These are phyloP conservation scores for Diddensiella santjacobensis DNA, from an alignment of 805 yeast species.

Conservation along the genomic window DNA sequence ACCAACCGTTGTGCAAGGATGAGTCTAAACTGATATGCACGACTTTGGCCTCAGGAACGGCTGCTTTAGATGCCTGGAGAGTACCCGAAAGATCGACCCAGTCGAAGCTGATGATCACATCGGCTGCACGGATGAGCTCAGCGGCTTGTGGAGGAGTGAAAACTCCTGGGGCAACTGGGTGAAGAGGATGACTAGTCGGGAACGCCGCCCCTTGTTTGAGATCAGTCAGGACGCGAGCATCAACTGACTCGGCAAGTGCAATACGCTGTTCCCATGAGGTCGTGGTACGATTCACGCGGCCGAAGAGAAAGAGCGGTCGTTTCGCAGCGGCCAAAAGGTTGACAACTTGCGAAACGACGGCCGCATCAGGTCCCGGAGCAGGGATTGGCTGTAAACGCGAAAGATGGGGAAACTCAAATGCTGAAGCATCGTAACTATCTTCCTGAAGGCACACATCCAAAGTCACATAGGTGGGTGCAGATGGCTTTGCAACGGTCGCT, in stretches of 20 bases:
- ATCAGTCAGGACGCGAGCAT: slow-evolving; percentile 4
- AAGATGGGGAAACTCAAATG: not conserved
- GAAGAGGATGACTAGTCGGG: slow-evolving; percentile 3
- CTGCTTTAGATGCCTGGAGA: slow-evolving; percentile 3
- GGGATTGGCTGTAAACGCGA: slow-evolving; percentile 4
- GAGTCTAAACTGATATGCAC: slow-evolving; percentile 5
- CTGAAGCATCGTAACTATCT: not conserved
- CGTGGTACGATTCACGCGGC: slow-evolving; percentile 1
- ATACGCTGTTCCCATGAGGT: slow-evolving; percentile 3
- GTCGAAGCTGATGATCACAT: slow-evolving; percentile 5
- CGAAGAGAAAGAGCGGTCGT: slow-evolving; percentile 3
- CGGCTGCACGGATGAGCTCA: slow-evolving; percentile 6
- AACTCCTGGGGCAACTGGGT: slow-evolving; percentile 5
- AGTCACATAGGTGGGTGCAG: slow-evolving; percentile 4
- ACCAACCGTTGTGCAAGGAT: slow-evolving; percentile 5
- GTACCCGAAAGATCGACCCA: slow-evolving; percentile 7
- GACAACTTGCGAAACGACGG: not conserved
- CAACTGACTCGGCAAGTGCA: slow-evolving; percentile 1
- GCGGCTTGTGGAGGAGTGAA: slow-evolving; percentile 5
- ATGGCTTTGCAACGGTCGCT: slow-evolving; percentile 3
- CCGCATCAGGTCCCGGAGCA: slow-evolving; percentile 4
- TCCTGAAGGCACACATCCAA: slow-evolving; percentile 5
- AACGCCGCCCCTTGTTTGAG: slow-evolving; percentile 4
- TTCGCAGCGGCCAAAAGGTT: slow-evolving; percentile 2
- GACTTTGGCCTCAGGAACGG: not conserved